Evolutionary conservation across 2,329 filamentous ascomycete genomes (phyloP), one percentile per base, ranked within the genome.

Genomic region (Sclerotinia trifoliorum): DNA sequence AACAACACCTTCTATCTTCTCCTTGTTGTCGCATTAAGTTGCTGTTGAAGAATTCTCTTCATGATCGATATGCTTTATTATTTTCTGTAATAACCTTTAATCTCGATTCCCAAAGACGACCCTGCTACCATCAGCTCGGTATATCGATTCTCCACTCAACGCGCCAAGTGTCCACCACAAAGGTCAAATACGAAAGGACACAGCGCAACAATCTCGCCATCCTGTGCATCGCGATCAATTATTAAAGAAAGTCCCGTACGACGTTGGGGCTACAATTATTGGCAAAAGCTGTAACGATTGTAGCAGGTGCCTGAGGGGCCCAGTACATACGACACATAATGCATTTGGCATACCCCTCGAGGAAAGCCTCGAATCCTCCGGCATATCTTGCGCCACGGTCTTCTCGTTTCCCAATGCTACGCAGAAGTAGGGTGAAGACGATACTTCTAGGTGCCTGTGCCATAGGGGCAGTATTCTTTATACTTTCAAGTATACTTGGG

Each of bases 341-440:
- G 93, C 94, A 97, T 79, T 93, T 94, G 83, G 93, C 94, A 72
- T 89, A 96, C 75, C 93, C 93, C 67, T 87, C 92, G 76, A 90
- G 93, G 79, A 96, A 94, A 81, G 88, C 86, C 77, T 94, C 91
- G 73, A 88, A 90, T 77, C 87, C 90, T 73, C 87, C 88, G 73
- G 88, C 90, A 42, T 94, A 92, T 80, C 44, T 54, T 64, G 84
- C 84, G 72, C 83, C 86, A 60, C 84, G 88, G 75, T 83, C 85
- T 72, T 81, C 87, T 76, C 80, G 83, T 73, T 78, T 85, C 71
- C 78, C 86, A 60, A 75, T 82, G 70, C 76, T 87, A 71, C 86
- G 90, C 71, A 85, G 87, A 73, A 87, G 84, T 75, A 87, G 90
- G 73, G 76, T 90, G 66, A 88, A 88, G 77, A 80, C 85, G 3